Percentiles rank a stretch among this genome's conserved stretches.
phyloP scores from a whole-genome alignment of 768 basidiomycete species.

The Suillus decipiens region DNA sequence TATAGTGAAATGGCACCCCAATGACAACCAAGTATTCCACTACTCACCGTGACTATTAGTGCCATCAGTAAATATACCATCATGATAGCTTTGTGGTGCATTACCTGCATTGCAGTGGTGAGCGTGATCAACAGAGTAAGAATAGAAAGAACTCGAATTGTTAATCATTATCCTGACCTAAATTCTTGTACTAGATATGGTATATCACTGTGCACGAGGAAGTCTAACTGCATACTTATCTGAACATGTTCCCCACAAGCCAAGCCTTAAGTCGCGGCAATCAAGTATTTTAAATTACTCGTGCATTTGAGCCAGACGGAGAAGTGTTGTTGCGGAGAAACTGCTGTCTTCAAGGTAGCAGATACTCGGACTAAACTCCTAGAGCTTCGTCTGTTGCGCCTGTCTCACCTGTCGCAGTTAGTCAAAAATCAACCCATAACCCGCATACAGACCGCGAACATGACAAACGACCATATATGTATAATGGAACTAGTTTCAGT shows the following conservation, averaged over 20 bases:
- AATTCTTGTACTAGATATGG: conserved; percentile 77
- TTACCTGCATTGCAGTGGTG: conserved; percentile 26
- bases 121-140: conserved; percentile 1
- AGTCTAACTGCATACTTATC: background rate
- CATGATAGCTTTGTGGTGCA: conserved; percentile 35
- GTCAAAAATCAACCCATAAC: background rate
- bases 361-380: background rate
- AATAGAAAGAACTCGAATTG: conserved; percentile 45
- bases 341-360: background rate
- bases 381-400: background rate
- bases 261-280: no score
- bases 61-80: conserved; percentile 27
- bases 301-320: background rate
- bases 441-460: background rate
- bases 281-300: no score
- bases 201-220: conserved; percentile 63
- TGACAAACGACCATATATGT: background rate
- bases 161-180: conserved; percentile 75
- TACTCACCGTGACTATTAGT: conserved; percentile 18
- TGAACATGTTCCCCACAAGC: no score
- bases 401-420: background rate
- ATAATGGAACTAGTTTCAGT: background rate
- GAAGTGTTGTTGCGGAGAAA: background rate
- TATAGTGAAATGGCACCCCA: conserved; percentile 65
- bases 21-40: conserved; percentile 56